A percentile compares a stretch with the other conserved stretches of the same genome.
Evolutionary conservation across 306 rosid genomes (phyloP).

Genomic region (Cucumis melo): DNA sequence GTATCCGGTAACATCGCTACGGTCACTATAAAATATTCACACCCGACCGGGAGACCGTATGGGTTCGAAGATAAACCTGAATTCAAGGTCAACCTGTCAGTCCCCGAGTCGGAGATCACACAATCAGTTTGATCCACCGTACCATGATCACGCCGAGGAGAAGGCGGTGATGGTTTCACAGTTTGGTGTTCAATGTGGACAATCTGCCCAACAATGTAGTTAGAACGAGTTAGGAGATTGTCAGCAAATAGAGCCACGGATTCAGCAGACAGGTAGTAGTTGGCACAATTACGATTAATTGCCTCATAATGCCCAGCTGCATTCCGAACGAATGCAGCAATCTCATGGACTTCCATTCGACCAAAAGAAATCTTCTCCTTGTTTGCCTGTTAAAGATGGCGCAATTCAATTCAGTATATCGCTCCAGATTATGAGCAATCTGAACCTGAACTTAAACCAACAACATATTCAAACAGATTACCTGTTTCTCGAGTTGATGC

Average conservation of each 20-base stretch:
- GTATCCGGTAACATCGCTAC: slow-evolving; percentile 95
- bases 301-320: slow-evolving; percentile 76
- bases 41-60: slow-evolving; percentile 84
- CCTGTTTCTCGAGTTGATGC: slow-evolving; percentile 97
- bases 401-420: slow-evolving; percentile 4
- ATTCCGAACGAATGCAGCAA: slow-evolving; percentile 82
- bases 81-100: slow-evolving; percentile 78
- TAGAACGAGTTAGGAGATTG: slow-evolving; percentile 62
- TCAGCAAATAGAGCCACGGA: slow-evolving; percentile 84
- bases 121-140: slow-evolving; percentile 22
- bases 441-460: not conserved
- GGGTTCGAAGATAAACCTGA: slow-evolving; percentile 80
- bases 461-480: not conserved
- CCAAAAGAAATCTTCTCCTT: slow-evolving; percentile 89
- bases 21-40: slow-evolving; percentile 93
- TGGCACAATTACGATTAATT: slow-evolving; percentile 60
- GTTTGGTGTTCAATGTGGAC: slow-evolving; percentile 88
- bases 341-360: slow-evolving; percentile 77
- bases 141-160: slow-evolving; percentile 25
- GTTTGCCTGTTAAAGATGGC: slow-evolving; percentile 61
- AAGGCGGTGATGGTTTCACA: slow-evolving; percentile 34
- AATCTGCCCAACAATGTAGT: slow-evolving; percentile 93
- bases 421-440: not conserved
- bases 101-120: slow-evolving; percentile 35
- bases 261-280: slow-evolving; percentile 76